A percentile compares a stretch with the other conserved stretches of the same genome.
These are phyloP conservation scores for Didymella pinodella DNA, from an alignment of 2,329 filamentous ascomycete genomes.

Conservation along the genomic window DNA sequence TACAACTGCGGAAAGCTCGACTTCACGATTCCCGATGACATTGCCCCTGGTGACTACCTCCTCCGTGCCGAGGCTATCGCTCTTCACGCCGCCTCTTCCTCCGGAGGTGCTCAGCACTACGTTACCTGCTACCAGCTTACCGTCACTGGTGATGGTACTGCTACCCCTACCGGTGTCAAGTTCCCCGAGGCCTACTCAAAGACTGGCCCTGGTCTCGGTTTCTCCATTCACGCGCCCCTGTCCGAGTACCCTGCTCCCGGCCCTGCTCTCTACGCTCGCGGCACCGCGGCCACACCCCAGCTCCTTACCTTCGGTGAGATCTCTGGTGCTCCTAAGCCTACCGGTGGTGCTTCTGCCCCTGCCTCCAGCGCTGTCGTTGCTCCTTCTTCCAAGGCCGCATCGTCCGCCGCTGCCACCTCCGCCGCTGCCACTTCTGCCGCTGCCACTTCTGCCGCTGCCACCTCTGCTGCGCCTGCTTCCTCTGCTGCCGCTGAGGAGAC, in stretches of 20 bases:
- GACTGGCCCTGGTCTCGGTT: slow-evolving; percentile 53
- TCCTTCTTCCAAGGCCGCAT: slow-evolving; percentile 17
- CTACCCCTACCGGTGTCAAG: slow-evolving; percentile 54
- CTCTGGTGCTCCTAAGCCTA: slow-evolving; percentile 31
- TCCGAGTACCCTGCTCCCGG: slow-evolving; percentile 53
- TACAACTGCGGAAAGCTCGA: slow-evolving; percentile 47
- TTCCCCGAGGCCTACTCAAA: slow-evolving; percentile 56
- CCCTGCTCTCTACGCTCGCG: slow-evolving; percentile 48
- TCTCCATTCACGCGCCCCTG: slow-evolving; percentile 52
- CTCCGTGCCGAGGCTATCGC: slow-evolving; percentile 58
- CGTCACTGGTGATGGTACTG: slow-evolving; percentile 47
- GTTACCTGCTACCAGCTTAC: slow-evolving; percentile 56
- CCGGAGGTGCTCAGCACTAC: slow-evolving; percentile 57
- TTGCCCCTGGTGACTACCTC: slow-evolving; percentile 55
- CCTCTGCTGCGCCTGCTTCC: slow-evolving; percentile 13
- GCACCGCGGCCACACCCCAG: slow-evolving; percentile 33
- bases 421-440: slow-evolving; percentile 15
- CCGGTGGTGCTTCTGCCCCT: slow-evolving; percentile 29
- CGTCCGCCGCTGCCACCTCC: slow-evolving; percentile 18
- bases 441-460: slow-evolving; percentile 17
- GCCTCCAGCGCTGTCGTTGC: slow-evolving; percentile 26
- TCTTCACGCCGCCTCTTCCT: slow-evolving; percentile 51
- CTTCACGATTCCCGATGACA: slow-evolving; percentile 50
- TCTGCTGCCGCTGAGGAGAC: slow-evolving; percentile 3
- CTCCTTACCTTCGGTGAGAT: slow-evolving; percentile 39